Evolutionary conservation across 2,329 filamentous ascomycete genomes (phyloP).

Genomic region (Aspergillus sp.): DNA sequence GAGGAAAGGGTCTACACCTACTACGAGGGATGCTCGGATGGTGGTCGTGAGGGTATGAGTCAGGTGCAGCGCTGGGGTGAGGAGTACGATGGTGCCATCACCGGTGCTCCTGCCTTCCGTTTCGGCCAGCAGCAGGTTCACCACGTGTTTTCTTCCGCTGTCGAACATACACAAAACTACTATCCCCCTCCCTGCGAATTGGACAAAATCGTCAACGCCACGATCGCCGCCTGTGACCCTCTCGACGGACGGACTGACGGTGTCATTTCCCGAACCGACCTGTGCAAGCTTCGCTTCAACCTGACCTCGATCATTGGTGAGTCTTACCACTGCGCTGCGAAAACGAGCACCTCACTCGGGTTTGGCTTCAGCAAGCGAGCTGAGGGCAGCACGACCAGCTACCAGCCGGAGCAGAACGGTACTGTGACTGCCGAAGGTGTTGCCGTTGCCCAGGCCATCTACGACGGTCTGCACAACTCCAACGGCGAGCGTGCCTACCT

Average conservation of each 20-base stretch:
- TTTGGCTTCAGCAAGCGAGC: constrained; percentile 24
- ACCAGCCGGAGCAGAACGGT: constrained; percentile 25
- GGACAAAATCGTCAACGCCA: constrained; percentile 40
- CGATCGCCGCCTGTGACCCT: constrained; percentile 47
- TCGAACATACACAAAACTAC: constrained; percentile 38
- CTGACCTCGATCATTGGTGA: constrained; percentile 39
- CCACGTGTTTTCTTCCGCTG: constrained; percentile 33
- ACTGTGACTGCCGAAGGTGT: constrained; percentile 22
- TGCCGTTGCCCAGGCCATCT: constrained; percentile 29
- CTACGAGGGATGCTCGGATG: constrained; percentile 51
- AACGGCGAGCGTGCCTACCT: constrained; percentile 38
- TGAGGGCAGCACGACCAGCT: constrained; percentile 12
- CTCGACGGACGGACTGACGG: constrained; percentile 49
- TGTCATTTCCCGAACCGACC: constrained; percentile 43
- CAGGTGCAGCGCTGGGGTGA: constrained; percentile 47
- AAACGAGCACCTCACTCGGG: constrained; percentile 22
- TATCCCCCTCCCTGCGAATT: constrained; percentile 34
- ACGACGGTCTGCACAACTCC: constrained; percentile 35
- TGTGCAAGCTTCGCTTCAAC: constrained; percentile 41
- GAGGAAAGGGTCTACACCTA: constrained; percentile 36
- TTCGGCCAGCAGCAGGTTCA: constrained; percentile 39
- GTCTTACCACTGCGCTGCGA: constrained; percentile 38
- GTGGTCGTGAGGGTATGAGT: constrained; percentile 47
- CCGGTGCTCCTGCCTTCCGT: constrained; percentile 44
- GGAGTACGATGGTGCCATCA: constrained; percentile 42